These are phyloP conservation scores for Ottelia alismoides DNA, from an alignment of 106 monocot species.

Conservation along the genomic window DNA sequence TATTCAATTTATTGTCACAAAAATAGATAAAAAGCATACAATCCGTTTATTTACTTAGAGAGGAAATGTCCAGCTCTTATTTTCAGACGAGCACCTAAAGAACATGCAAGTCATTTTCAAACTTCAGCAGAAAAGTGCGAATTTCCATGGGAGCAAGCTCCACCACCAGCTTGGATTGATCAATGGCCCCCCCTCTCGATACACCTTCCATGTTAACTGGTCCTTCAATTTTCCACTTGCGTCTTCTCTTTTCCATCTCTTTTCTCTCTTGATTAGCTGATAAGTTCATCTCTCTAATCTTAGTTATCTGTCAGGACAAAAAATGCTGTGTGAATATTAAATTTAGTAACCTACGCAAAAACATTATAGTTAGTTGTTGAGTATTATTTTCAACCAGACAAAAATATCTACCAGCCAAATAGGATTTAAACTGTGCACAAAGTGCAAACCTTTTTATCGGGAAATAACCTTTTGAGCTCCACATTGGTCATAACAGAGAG, in stretches of 20 bases:
- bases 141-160: slow-evolving; percentile 95
- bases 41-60: too few relatives aligned
- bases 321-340: too few relatives aligned
- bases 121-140: slow-evolving; percentile 56
- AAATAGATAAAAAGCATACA: too few relatives aligned
- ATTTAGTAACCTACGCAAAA: slow-evolving; percentile 27
- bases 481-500: slow-evolving; percentile 61
- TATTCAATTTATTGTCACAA: too few relatives aligned
- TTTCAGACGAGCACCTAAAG: too few relatives aligned
- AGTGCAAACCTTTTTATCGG: slow-evolving; percentile 49
- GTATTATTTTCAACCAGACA: too few relatives aligned
- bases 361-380: too few relatives aligned
- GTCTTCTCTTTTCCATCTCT: slow-evolving; percentile 75
- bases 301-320: slow-evolving; percentile 42
- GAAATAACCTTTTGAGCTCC: slow-evolving; percentile 74
- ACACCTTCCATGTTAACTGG: slow-evolving; percentile 13
- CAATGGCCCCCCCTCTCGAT: slow-evolving; percentile 46
- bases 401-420: too few relatives aligned
- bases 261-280: slow-evolving; percentile 80
- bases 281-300: slow-evolving; percentile 65
- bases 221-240: slow-evolving; percentile 59
- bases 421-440: too few relatives aligned
- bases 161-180: slow-evolving; percentile 54
- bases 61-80: too few relatives aligned
- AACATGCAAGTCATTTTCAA: too few relatives aligned